These are phyloP conservation scores for Pseudogymnoascus sp. DNA, from an alignment of 2,329 filamentous ascomycete genomes.

Conservation along the genomic window DNA sequence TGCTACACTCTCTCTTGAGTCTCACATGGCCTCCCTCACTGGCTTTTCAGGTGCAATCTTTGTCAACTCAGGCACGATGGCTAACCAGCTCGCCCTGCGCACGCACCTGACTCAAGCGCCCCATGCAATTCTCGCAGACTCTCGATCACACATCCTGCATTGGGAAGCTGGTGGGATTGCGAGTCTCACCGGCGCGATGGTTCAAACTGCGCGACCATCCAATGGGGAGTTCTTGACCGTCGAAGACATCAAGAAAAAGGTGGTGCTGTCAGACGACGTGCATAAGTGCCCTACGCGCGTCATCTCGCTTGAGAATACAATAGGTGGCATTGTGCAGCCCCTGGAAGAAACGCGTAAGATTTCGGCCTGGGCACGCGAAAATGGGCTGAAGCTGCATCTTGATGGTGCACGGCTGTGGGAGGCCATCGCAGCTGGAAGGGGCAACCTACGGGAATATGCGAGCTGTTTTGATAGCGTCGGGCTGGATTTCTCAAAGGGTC, in stretches of 20 bases:
- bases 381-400: conserved; percentile 65
- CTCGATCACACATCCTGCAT: conserved; percentile 69
- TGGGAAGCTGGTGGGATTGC: conserved; percentile 63
- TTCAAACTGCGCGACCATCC: conserved; percentile 58
- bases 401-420: conserved; percentile 82
- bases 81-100: conserved; percentile 79
- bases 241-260: conserved; percentile 59
- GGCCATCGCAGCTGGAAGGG: conserved; percentile 65
- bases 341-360: conserved; percentile 65
- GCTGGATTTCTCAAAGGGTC: conserved; percentile 75
- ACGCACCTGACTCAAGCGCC: conserved; percentile 74
- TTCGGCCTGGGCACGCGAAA: conserved; percentile 57
- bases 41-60: conserved; percentile 73
- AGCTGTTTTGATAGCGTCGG: conserved; percentile 67
- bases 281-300: conserved; percentile 75
- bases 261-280: conserved; percentile 60
- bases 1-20: conserved; percentile 70
- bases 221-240: conserved; percentile 55
- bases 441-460: conserved; percentile 60
- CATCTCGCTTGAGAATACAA: conserved; percentile 80
- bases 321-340: conserved; percentile 73
- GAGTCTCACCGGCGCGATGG: conserved; percentile 62
- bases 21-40: conserved; percentile 64
- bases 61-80: conserved; percentile 88
- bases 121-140: conserved; percentile 72